Conservation (phyloP, 768 basidiomycete species). For the Suillus subluteus region DNA sequence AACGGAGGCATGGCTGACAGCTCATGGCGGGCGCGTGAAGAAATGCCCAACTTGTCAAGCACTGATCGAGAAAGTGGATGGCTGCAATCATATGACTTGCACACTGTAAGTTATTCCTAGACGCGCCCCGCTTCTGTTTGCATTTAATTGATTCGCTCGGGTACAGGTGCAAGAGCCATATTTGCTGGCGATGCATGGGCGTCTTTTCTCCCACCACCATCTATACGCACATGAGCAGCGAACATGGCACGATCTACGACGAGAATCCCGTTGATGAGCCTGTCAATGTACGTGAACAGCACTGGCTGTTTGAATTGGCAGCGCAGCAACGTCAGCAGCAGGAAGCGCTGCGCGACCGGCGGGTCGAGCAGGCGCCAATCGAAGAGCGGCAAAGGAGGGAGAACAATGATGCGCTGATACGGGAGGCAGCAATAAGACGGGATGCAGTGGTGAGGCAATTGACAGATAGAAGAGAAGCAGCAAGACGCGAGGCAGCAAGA, state of each 20-base stretch:
- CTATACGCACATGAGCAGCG: slow-evolving; percentile 41
- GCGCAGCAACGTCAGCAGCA: slow-evolving; percentile 18
- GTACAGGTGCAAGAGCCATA: slow-evolving; percentile 68
- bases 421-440: neutral
- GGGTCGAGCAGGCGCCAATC: neutral
- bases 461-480: neutral
- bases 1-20: slow-evolving; percentile 58
- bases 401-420: neutral
- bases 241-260: slow-evolving; percentile 36
- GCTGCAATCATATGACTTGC: slow-evolving; percentile 84
- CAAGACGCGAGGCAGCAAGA: neutral
- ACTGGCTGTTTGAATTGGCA: slow-evolving; percentile 19
- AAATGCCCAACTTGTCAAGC: slow-evolving; percentile 71
- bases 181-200: slow-evolving; percentile 69
- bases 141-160: neutral
- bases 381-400: slow-evolving; percentile 9
- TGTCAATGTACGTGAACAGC: slow-evolving; percentile 26
- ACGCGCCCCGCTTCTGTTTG: too few relatives aligned
- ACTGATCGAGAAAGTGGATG: slow-evolving; percentile 68
- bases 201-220: slow-evolving; percentile 38
- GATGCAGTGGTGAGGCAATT: neutral
- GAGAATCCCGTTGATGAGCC: slow-evolving; percentile 16
- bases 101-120: slow-evolving; percentile 29
- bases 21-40: slow-evolving; percentile 61
- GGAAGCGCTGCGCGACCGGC: neutral